A percentile compares a stretch with the other conserved stretches of the same genome.
Evolutionary conservation across 192 early-diverging fungal genomes (phyloP).

Genomic region (Endogone sp.): DNA sequence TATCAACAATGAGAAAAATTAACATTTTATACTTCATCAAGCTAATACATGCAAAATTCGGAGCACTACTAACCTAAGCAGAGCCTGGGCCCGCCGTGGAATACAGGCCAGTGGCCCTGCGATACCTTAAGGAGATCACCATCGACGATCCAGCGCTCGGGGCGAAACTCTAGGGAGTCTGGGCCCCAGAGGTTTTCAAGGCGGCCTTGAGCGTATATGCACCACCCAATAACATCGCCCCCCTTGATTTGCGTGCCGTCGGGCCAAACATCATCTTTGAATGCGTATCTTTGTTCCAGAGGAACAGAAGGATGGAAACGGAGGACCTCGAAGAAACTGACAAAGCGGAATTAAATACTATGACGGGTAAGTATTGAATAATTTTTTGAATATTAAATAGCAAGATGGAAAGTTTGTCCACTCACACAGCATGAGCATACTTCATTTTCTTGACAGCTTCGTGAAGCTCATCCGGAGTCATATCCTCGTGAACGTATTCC

Average conservation of each 20-base stretch:
- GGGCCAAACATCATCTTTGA: slow-evolving; percentile 45
- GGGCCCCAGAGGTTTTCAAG: slow-evolving; percentile 34
- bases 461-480: slow-evolving; percentile 10
- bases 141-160: slow-evolving; percentile 37
- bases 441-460: slow-evolving; percentile 28
- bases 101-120: slow-evolving; percentile 41
- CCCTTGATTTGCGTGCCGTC: slow-evolving; percentile 41
- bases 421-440: slow-evolving; percentile 35
- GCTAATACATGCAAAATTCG: too few species aligned
- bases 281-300: slow-evolving; percentile 37
- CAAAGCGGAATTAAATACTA: slow-evolving; percentile 2
- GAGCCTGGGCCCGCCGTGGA: slow-evolving; percentile 45
- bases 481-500: slow-evolving; percentile 9
- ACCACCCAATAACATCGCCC: slow-evolving; percentile 40
- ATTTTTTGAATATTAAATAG: too few species aligned
- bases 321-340: slow-evolving; percentile 25
- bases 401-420: too few species aligned
- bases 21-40: too few species aligned
- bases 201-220: slow-evolving; percentile 35
- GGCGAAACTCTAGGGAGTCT: slow-evolving; percentile 37
- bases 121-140: slow-evolving; percentile 20
- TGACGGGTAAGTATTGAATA: too few species aligned
- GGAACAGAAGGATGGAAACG: slow-evolving; percentile 42
- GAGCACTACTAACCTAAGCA: slow-evolving; percentile 12
- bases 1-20: neutral